phyloP scores from a whole-genome alignment of 371 early-diverging fungal species.

The Mortierella sp. region DNA sequence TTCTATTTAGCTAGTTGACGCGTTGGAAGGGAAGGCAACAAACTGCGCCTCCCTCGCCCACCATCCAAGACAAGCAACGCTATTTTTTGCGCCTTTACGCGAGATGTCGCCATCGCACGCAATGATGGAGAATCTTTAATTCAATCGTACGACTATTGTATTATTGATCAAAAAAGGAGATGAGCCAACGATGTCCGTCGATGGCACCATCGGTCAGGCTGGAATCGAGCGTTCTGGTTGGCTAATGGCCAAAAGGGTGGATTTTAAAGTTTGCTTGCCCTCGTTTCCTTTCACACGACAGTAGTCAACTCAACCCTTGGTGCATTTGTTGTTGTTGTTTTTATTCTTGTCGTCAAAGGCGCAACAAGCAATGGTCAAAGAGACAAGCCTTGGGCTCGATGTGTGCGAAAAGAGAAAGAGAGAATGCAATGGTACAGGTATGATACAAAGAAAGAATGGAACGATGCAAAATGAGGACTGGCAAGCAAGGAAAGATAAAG shows the following conservation, averaged over 20 bases:
- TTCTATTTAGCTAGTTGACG: too few species aligned
- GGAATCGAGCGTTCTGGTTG: slow-evolving; percentile 24
- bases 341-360: background rate
- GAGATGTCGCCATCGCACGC: slow-evolving; percentile 7
- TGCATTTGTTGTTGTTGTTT: background rate
- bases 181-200: slow-evolving; percentile 35
- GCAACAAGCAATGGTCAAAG: background rate
- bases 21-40: too few species aligned
- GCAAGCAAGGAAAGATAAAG: background rate
- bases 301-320: background rate
- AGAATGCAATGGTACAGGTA: background rate
- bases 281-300: background rate
- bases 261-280: background rate
- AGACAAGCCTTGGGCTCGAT: background rate
- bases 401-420: background rate
- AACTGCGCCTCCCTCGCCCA: too few species aligned
- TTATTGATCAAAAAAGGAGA: slow-evolving; percentile 5
- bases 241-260: background rate
- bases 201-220: slow-evolving; percentile 53
- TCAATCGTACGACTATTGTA: background rate
- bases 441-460: background rate
- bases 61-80: background rate
- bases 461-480: background rate
- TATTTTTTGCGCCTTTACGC: slow-evolving; percentile 4
- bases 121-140: background rate